Evolutionary conservation across 192 early-diverging fungal species (phyloP).

Genomic region (Podila epicladia): DNA sequence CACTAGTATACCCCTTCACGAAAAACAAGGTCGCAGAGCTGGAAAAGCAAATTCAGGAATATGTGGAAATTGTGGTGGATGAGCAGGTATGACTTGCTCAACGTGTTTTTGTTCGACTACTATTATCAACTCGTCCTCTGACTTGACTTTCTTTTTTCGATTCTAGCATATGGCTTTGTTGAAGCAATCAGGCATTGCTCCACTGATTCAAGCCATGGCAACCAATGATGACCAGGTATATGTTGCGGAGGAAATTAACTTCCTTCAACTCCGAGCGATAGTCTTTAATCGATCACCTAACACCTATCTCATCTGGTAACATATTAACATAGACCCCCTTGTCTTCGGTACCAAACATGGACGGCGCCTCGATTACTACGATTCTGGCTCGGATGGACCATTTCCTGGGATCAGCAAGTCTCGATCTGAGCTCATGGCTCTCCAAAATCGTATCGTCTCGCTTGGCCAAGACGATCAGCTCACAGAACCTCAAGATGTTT

Average conservation of each 20-base stretch:
- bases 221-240: conserved; percentile 65
- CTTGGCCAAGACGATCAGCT: conserved; percentile 61
- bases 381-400: conserved; percentile 71
- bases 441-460: conserved; percentile 56
- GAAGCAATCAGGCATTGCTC: conserved; percentile 69
- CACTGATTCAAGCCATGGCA: conserved; percentile 61
- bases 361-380: conserved; percentile 57
- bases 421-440: conserved; percentile 66
- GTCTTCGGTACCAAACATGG: conserved; percentile 59
- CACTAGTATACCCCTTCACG: conserved; percentile 76
- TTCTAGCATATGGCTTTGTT: conserved; percentile 66
- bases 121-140: neutral
- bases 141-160: neutral
- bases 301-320: neutral
- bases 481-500: conserved; percentile 65
- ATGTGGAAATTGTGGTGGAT: conserved; percentile 67
- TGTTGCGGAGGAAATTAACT: too few relatives aligned
- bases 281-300: neutral
- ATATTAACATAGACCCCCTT: conserved; percentile 61
- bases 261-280: neutral
- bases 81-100: conserved; percentile 63
- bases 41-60: conserved; percentile 68
- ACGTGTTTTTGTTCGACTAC: too few relatives aligned
- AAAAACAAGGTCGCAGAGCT: conserved; percentile 61
- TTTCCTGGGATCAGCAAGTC: conserved; percentile 67